A percentile compares a stretch with the other conserved stretches of the same genome.
phyloP scores from a whole-genome alignment of 139 green algal genomes.

The Nannochloris sp. region DNA sequence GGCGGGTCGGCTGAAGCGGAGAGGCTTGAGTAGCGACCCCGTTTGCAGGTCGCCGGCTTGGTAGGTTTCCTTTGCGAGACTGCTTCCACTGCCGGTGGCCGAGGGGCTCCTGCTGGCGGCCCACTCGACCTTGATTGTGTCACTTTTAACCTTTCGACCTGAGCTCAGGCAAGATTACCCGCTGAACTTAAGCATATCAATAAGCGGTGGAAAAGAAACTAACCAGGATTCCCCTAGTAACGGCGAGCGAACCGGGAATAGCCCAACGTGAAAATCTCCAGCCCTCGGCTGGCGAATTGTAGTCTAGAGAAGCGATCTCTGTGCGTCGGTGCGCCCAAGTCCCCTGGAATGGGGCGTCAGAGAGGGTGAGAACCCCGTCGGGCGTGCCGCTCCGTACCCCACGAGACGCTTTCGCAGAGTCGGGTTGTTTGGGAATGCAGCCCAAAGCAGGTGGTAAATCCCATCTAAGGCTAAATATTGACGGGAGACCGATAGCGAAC shows the following conservation, averaged over 20 bases:
- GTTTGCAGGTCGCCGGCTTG: conserved; percentile 36
- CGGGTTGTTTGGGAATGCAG: conserved; percentile 90
- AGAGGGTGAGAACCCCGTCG: conserved; percentile 86
- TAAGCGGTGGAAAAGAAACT: conserved; percentile 94
- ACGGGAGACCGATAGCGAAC: conserved; percentile 91
- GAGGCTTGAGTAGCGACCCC: conserved; percentile 35
- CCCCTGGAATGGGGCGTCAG: conserved; percentile 65
- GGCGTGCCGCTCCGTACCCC: conserved; percentile 39
- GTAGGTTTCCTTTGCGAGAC: conserved; percentile 31
- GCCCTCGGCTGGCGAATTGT: conserved; percentile 68
- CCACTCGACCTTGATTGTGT: neutral
- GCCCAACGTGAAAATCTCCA: conserved; percentile 77
- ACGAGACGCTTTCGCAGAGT: conserved; percentile 77
- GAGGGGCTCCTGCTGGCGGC: conserved; percentile 16
- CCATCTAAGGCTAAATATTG: conserved; percentile 92
- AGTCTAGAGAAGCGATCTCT: conserved; percentile 78
- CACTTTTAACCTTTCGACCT: conserved; percentile 65
- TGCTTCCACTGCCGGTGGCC: conserved; percentile 12
- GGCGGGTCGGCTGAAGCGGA: conserved; percentile 22
- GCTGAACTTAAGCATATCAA: conserved; percentile 94
- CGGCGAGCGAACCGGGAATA: conserved; percentile 82
- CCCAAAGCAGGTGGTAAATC: conserved; percentile 87
- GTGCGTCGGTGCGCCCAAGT: conserved; percentile 50
- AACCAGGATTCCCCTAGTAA: conserved; percentile 91
- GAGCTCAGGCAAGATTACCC: conserved; percentile 84